Evolutionary conservation across 352 stramenopile species (phyloP).

Genomic region (Phytophthora sp.): DNA sequence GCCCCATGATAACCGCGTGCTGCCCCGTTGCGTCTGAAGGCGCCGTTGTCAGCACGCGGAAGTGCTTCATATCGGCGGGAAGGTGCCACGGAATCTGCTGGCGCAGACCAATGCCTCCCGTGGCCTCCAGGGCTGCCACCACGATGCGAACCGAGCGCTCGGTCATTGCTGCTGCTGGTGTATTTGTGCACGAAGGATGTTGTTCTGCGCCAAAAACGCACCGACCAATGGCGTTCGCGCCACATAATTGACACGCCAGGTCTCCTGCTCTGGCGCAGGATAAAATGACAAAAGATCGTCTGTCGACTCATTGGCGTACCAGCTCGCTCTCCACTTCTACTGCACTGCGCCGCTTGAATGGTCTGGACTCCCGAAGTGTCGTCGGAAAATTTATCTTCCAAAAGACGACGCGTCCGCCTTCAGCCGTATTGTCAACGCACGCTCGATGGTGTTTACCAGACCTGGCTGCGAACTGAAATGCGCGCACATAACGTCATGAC

Average conservation of each 20-base stretch:
- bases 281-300: not conserved
- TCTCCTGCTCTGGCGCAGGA: not conserved
- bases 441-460: too few species aligned
- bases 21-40: conserved; percentile 40
- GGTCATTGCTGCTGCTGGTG: conserved; percentile 12
- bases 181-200: too few species aligned
- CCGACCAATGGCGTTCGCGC: too few species aligned
- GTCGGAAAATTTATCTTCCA: too few species aligned
- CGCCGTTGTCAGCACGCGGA: conserved; percentile 92
- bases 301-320: too few species aligned
- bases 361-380: too few species aligned
- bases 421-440: too few species aligned
- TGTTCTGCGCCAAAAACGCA: conserved; percentile 18
- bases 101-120: conserved; percentile 87
- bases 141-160: conserved; percentile 76
- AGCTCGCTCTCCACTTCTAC: too few species aligned
- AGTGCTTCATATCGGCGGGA: conserved; percentile 96
- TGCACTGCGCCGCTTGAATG: too few species aligned
- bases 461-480: too few species aligned
- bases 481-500: too few species aligned
- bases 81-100: conserved; percentile 95
- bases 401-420: too few species aligned
- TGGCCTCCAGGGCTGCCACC: conserved; percentile 85
- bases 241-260: not conserved
- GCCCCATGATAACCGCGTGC: conserved; percentile 99